These are phyloP conservation scores for Lachnellula subtilissima DNA, from an alignment of 2,329 filamentous ascomycete species.

Conservation along the genomic window DNA sequence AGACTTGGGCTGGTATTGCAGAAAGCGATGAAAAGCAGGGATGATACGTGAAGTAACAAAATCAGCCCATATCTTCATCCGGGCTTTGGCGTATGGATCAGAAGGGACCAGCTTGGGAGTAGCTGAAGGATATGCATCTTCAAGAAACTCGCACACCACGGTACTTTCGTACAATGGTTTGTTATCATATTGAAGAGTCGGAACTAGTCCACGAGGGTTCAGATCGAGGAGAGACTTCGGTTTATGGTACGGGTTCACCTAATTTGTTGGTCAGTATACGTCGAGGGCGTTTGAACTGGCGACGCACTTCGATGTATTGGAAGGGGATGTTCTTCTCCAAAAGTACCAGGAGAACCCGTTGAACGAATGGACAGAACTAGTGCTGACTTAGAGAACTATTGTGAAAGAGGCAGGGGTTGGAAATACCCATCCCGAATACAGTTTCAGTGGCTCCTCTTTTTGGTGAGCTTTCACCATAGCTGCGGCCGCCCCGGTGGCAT, in stretches of 20 bases:
- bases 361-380: constrained; percentile 55
- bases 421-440: constrained; percentile 69
- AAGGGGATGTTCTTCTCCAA: constrained; percentile 69
- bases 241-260: constrained; percentile 67
- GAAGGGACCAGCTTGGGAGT: constrained; percentile 48
- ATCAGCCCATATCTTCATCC: constrained; percentile 68
- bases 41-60: constrained; percentile 64
- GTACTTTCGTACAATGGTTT: constrained; percentile 68
- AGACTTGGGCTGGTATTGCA: constrained; percentile 51
- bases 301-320: constrained; percentile 64
- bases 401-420: neutral
- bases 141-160: constrained; percentile 70
- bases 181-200: constrained; percentile 54
- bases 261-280: neutral
- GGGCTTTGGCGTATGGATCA: constrained; percentile 59
- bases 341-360: constrained; percentile 68
- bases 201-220: constrained; percentile 72
- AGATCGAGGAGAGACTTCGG: constrained; percentile 60
- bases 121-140: constrained; percentile 59
- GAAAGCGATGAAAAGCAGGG: constrained; percentile 60
- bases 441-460: constrained; percentile 50
- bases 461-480: constrained; percentile 42
- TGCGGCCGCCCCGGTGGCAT: constrained; percentile 47
- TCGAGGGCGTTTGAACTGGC: neutral
- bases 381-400: neutral